Evolutionary conservation across 179 eudicot species (phyloP), one percentile per base, ranked within the genome.

Genomic region (Spinacia oleracea): DNA sequence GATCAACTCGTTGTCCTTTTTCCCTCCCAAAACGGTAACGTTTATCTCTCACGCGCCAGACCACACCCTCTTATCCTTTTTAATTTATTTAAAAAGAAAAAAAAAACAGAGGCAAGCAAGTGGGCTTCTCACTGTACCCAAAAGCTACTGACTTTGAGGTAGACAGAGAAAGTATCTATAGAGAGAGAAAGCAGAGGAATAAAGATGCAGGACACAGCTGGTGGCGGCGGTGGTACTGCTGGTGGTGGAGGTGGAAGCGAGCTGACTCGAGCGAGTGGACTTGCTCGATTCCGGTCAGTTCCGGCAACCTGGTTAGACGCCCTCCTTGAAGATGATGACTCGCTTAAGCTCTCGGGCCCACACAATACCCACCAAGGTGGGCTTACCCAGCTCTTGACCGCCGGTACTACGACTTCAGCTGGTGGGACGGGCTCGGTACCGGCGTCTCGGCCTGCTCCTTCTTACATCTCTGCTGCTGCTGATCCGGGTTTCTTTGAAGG

Each of bases 301-400:
- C 96, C 96, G 77, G 89, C 93, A 62, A 85, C 88, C 20, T 91
- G 93, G 93, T 72, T 91, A 34, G 96, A 91, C 50, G 90, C 96
- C 0, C 76, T 91, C 0, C 90, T 91, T 9, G 96, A 91, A 40
- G 84, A 84, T 25, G 90, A 84, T 1, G 88, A 89, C 45, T 77
- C 82, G 1, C 85, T 84, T 29, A 82, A 82, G 53, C 80, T 84
- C 2, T 42, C 76, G 4, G 81, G 77, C 42, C 72, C 85, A 35
- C 38, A 29, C 0, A 34, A 55, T 76, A 81, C 70, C 80, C 79
- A n/a, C 75, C 79, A 20, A 25, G 55, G 40, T 38, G 73, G 80
- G 25, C 76, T 45, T 9, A 68, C 82, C 31, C 78, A 80, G 71
- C 78, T 74, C 60, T 78, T 74, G 55, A 72, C 86, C 43, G 65